Conservation (phyloP, 169 alveolate species). For the Cryptosporidium canis region DNA sequence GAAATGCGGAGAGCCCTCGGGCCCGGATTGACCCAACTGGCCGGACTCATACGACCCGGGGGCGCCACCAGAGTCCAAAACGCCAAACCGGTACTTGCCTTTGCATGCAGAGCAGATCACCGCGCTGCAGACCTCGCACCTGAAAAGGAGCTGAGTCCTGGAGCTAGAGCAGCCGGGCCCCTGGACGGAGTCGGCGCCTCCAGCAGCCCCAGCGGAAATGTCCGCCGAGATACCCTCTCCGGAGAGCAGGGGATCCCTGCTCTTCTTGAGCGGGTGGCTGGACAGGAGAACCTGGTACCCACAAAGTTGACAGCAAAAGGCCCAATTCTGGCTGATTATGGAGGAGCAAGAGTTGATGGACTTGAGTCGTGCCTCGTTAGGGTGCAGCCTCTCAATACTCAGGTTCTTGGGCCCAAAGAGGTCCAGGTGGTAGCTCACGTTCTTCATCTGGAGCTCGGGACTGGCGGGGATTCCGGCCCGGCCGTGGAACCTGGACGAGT, state of each 20-base stretch:
- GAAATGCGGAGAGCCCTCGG: background rate
- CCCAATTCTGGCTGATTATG: constrained; percentile 34
- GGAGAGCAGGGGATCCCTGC: background rate
- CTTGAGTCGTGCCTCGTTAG: constrained; percentile 35
- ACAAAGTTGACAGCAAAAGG: constrained; percentile 54
- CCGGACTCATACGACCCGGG: background rate
- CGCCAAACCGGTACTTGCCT: background rate
- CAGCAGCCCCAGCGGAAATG: background rate
- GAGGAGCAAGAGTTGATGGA: constrained; percentile 43
- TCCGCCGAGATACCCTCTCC: background rate
- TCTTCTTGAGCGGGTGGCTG: background rate
- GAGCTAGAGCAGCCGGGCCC: too few species aligned
- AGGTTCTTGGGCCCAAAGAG: constrained; percentile 39
- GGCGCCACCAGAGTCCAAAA: background rate
- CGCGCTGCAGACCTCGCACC: constrained; percentile 23
- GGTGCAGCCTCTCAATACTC: constrained; percentile 13
- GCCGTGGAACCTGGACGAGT: background rate
- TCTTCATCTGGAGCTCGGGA: background rate
- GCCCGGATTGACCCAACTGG: too few species aligned
- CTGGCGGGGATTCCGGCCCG: background rate
- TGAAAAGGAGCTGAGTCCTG: background rate
- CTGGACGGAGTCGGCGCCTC: too few species aligned
- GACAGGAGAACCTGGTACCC: background rate
- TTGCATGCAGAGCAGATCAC: constrained; percentile 32
- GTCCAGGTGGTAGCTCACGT: constrained; percentile 9